Evolutionary conservation across 805 yeast genomes (phyloP), one percentile per base, ranked within the genome.

Genomic region (Candida verbasci): DNA sequence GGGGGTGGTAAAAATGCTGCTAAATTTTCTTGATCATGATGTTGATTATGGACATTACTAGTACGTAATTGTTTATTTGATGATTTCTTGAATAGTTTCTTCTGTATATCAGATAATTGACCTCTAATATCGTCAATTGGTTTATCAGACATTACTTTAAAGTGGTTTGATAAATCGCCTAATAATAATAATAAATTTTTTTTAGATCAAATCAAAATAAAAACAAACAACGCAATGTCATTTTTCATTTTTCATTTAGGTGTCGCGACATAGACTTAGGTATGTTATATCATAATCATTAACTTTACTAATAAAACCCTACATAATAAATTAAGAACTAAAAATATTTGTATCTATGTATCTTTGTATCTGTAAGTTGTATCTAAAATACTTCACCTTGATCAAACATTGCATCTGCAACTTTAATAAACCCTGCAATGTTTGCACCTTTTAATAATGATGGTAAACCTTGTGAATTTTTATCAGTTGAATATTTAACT

Each of bases 341-440:
- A n/a, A n/a, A n/a, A n/a, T n/a, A n/a, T n/a, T n/a, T n/a, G n/a
- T n/a, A n/a, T n/a, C n/a, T n/a, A n/a, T n/a, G n/a, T n/a, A n/a
- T n/a, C n/a, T n/a, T n/a, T n/a, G n/a, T n/a, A n/a, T n/a, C n/a
- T n/a, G n/a, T n/a, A n/a, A n/a, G n/a, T n/a, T n/a, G n/a, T n/a
- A n/a, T n/a, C n/a, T 37, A 39, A 45, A 55, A 70, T 33, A 70
- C 79, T 53, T 91, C 97, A 73, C 97, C 98, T 68, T 86, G 96
- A 76, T 76, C 95, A 61, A 84, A 82, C 98, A 91, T 91, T 55
- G 97, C 97, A 53, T 86, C 93, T 52, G 96, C 97, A 57, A 91
- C 98, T 80, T 91, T 91, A 63, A 89, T 80, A 81, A 91, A 91
- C 69, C 97, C 97, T 49, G 97, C 97, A 73, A 91, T 82, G 82